phyloP scores from a whole-genome alignment of 2,329 filamentous ascomycete species.

The Fonsecaea multimorphosa region DNA sequence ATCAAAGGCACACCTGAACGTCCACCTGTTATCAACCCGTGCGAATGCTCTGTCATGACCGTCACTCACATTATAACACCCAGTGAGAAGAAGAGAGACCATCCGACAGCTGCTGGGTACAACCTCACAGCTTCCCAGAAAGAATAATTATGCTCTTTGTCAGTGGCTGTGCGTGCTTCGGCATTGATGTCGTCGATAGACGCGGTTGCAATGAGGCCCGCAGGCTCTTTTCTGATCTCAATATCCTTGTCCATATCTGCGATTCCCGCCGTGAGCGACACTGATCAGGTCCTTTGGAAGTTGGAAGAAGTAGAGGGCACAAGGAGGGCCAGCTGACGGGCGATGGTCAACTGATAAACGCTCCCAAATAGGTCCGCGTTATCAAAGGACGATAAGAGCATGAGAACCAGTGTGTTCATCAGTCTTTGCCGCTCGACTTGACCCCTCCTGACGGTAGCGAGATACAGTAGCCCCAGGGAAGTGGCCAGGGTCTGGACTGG shows the following conservation, averaged over 20 bases:
- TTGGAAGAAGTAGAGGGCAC: slow-evolving; percentile 1
- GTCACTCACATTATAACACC: slow-evolving; percentile 57
- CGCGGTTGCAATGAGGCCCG: slow-evolving; percentile 34
- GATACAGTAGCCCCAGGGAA: slow-evolving; percentile 11
- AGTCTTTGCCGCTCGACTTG: slow-evolving; percentile 8
- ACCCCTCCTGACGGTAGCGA: slow-evolving; percentile 26
- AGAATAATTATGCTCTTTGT: slow-evolving; percentile 45
- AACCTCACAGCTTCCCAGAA: slow-evolving; percentile 50
- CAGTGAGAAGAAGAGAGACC: slow-evolving; percentile 45
- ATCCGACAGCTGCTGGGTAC: slow-evolving; percentile 54
- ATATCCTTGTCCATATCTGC: slow-evolving; percentile 35
- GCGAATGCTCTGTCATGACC: slow-evolving; percentile 67
- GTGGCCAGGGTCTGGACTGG: slow-evolving; percentile 7
- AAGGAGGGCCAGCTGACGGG: neutral
- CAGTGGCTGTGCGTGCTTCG: slow-evolving; percentile 45
- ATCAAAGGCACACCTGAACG: slow-evolving; percentile 56
- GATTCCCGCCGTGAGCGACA: slow-evolving; percentile 44
- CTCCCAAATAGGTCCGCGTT: neutral
- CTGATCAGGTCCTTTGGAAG: neutral
- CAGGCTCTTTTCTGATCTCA: slow-evolving; percentile 34
- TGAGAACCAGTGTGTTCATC: slow-evolving; percentile 8
- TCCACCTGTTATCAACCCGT: slow-evolving; percentile 59
- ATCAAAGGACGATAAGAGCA: slow-evolving; percentile 29
- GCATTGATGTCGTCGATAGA: slow-evolving; percentile 38
- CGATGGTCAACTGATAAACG: slow-evolving; percentile 10